These are phyloP conservation scores for Rubia tinctorum DNA, from an alignment of 305 asterid genomes.

Conservation along the genomic window DNA sequence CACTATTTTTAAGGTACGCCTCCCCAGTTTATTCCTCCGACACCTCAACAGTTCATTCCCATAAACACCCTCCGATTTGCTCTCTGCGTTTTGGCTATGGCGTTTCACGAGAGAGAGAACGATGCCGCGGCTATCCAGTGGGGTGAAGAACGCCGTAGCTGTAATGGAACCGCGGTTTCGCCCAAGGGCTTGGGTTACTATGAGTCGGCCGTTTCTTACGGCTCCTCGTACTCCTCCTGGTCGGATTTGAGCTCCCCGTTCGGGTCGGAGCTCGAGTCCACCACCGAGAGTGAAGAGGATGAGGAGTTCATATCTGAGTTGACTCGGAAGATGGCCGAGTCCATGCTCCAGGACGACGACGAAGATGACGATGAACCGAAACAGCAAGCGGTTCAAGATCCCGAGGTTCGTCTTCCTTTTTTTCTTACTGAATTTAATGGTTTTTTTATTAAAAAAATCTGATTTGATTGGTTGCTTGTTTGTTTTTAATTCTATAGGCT, in stretches of 20 bases:
- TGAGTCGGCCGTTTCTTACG: constrained; percentile 32
- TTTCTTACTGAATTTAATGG: background rate
- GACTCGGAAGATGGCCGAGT: constrained; percentile 81
- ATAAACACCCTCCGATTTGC: background rate
- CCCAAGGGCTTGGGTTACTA: constrained; percentile 11
- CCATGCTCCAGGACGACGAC: constrained; percentile 65
- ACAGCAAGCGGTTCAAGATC: background rate
- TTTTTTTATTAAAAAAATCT: background rate
- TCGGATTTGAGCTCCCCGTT: constrained; percentile 59
- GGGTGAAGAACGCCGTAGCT: background rate
- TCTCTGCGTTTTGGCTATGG: constrained; percentile 8
- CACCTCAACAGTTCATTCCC: background rate
- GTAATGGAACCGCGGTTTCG: background rate
- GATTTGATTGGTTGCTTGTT: background rate
- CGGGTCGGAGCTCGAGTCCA: constrained; percentile 57
- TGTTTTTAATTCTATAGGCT: constrained; percentile 18
- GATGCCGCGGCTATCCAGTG: background rate
- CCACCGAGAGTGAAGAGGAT: constrained; percentile 48
- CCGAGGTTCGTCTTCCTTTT: constrained; percentile 24
- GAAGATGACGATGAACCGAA: constrained; percentile 8
- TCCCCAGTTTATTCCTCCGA: background rate
- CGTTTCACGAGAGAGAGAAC: constrained; percentile 18
- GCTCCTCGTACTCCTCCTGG: constrained; percentile 47
- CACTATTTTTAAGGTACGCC: background rate
- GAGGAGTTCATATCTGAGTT: constrained; percentile 62